Evolutionary conservation across 352 stramenopile genomes (phyloP).

Genomic region (Phytophthora citricola): DNA sequence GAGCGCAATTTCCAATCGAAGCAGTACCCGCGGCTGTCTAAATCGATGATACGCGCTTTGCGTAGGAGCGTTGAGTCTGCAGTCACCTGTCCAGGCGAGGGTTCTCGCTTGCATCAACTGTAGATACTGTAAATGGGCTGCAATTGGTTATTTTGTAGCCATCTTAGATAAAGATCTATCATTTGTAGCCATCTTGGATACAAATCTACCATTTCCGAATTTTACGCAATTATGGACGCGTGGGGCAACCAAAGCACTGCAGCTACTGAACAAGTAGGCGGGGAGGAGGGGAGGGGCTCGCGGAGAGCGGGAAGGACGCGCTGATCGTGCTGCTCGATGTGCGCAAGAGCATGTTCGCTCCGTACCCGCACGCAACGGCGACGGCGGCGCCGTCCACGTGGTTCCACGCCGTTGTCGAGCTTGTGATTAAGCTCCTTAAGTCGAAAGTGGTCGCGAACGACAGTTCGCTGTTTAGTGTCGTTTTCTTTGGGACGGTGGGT

Average conservation of each 20-base stretch:
- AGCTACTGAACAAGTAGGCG: conserved; percentile 12
- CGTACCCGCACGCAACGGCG: conserved; percentile 34
- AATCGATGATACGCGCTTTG: conserved; percentile 49
- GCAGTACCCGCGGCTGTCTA: conserved; percentile 57
- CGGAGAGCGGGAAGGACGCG: conserved; percentile 73
- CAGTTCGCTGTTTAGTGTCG: conserved; percentile 78
- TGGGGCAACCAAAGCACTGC: conserved; percentile 41
- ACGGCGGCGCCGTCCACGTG: conserved; percentile 46
- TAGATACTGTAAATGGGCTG: too few species aligned
- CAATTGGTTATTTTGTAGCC: conserved; percentile 12
- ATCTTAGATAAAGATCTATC: conserved; percentile 22
- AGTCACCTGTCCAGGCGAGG: neutral
- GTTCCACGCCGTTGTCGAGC: conserved; percentile 77
- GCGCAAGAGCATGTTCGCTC: conserved; percentile 69
- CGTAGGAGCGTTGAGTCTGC: conserved; percentile 6
- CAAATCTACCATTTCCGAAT: conserved; percentile 19
- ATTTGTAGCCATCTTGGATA: conserved; percentile 25
- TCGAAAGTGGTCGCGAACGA: conserved; percentile 82
- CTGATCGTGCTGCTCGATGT: conserved; percentile 83
- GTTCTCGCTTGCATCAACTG: neutral
- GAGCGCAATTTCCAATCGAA: conserved; percentile 58
- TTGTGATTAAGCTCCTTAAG: conserved; percentile 77
- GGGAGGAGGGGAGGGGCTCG: conserved; percentile 64
- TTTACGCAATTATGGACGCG: conserved; percentile 46
- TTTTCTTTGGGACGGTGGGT: conserved; percentile 81